These are phyloP conservation scores for Stemphylium lycopersici DNA, from an alignment of 2,329 filamentous ascomycete genomes.

Conservation along the genomic window DNA sequence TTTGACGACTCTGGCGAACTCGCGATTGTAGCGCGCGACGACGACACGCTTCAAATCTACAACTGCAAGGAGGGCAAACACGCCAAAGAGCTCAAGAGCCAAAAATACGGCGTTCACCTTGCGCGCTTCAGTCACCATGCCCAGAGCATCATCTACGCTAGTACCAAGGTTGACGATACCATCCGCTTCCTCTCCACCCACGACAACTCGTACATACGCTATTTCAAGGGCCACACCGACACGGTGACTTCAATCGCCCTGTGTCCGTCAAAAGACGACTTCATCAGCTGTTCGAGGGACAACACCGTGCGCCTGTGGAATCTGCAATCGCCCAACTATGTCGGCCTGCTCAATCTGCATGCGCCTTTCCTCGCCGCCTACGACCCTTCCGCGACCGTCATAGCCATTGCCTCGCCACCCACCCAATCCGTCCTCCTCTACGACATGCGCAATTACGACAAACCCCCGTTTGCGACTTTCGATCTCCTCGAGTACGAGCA, in stretches of 20 bases:
- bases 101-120: constrained; percentile 95
- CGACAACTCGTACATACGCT: constrained; percentile 95
- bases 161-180: constrained; percentile 91
- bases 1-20: constrained; percentile 96
- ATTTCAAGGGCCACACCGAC: constrained; percentile 89
- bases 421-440: constrained; percentile 85
- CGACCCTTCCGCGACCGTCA: constrained; percentile 89
- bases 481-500: constrained; percentile 74
- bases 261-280: constrained; percentile 85
- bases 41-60: constrained; percentile 95
- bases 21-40: constrained; percentile 86
- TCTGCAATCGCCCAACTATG: constrained; percentile 76
- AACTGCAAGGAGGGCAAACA: constrained; percentile 89
- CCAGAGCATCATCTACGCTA: constrained; percentile 91
- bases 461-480: constrained; percentile 84
- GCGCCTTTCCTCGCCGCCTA: constrained; percentile 84
- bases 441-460: constrained; percentile 92
- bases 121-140: constrained; percentile 93
- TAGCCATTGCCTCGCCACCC: constrained; percentile 83
- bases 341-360: constrained; percentile 79
- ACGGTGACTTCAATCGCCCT: constrained; percentile 83
- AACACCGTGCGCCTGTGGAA: constrained; percentile 94
- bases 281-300: constrained; percentile 89
- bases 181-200: constrained; percentile 88
- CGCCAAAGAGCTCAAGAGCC: constrained; percentile 87